Evolutionary conservation across 495 filamentous ascomycete genomes (phyloP), one percentile per base, ranked within the genome.

Genomic region (Hypoxylon subgilvum): DNA sequence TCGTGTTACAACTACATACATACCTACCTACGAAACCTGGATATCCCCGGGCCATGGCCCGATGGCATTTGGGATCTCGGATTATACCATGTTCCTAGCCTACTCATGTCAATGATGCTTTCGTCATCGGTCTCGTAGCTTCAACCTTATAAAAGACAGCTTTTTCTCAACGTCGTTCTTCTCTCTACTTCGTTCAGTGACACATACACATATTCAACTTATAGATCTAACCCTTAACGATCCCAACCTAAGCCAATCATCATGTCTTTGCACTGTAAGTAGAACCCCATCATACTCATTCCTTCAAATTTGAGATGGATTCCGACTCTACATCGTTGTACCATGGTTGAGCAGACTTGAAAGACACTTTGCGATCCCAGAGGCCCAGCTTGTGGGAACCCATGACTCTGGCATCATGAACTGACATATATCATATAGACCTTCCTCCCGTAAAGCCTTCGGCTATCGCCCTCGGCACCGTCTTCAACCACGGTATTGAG

Each of bases 381-480:
- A 5, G 7, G 9, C 7, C 9, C 31, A 12, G n/a, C 31, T 12
- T 4, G 3, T 34, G 31, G n/a, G 7, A 10, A 13, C 3, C 8
- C 31, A 3, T 28, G 9, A 57, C 25, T 19, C 40, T 4, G 23
- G 23, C 4, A 4, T 44, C 28, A 14, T 34, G 25, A 46, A 41
- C 67, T 72, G 51, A 76, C 53, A 50, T 42, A 3, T 6, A 27
- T 34, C 16, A 1, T 14, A 1, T 67, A 96, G 91, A 97, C 70
- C 85, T 98, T 55, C 94, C 94, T 64, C 82, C 94, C 35, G 94
- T 98, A 67, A 97, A 96, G 86, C 94, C 94, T 42, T 97, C 93
- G 42, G 94, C 94, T 57, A 96, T 98, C 69, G 94, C 93, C 61
- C 84, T 97, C 64, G 94, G 94, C 74, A 96, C 94, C 32, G 72